Evolutionary conservation across 106 monocot genomes (phyloP), one percentile per base, ranked within the genome.

Genomic region (Dioscorea zingiberensis): DNA sequence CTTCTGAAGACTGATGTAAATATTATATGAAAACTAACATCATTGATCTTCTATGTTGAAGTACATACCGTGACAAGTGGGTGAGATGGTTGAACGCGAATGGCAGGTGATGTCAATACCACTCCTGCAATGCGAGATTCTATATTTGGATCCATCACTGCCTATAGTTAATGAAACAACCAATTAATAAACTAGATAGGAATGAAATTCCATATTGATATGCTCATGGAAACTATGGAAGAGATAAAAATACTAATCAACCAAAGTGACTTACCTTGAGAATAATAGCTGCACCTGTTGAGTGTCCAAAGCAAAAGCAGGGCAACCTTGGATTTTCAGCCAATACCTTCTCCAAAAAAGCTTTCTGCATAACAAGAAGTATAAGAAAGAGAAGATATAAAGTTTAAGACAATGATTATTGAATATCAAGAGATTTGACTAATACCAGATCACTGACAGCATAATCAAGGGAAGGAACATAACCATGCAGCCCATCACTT

Each of bases 401-500:
- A 21, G 22, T 56, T 21, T 24, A 12, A 21, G 23, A 9, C 3
- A 11, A 21, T 56, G 23, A 21, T 29, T 0, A 10, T 0, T 16
- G 17, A 29, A 38, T 59, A 6, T 1, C 38, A 53, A 71, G 55
- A 59, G 7, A 7, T 29, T 45, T 28, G 17, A 38, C 9, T 64
- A 13, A 56, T 86, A 98, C 97, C 88, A 86, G 63, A 23, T 98
- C 97, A 63, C 23, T 69, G 55, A 92, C 83, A 58, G 92, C 97
- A 84, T 81, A 81, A 75, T 98, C 92, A 60, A 98, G 85, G 21
- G 90, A 90, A 54, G 86, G 97, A 49, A 98, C 97, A 71, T 98
- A 98, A 53, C 97, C 97, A 77, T 98, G 97, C 55, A 98, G 64
- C 10, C 77, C 78, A 77, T 98, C 97, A 73, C 97, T 98, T 68